Conservation (phyloP, 495 filamentous ascomycete genomes). For the Tuber brumale region DNA sequence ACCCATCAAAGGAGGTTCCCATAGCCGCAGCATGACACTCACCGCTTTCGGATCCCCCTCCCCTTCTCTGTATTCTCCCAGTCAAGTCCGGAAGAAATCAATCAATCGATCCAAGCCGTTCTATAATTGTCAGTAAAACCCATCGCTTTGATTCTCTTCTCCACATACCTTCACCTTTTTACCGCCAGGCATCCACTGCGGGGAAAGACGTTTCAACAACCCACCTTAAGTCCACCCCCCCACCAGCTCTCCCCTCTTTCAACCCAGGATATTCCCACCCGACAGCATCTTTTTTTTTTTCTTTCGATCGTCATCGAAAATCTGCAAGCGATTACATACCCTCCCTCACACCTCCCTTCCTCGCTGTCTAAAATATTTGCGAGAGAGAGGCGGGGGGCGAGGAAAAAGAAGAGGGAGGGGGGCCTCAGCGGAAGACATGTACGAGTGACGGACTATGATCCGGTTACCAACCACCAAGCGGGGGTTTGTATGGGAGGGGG, state of each 20-base stretch:
- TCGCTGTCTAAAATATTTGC: not conserved
- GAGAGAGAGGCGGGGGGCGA: not conserved
- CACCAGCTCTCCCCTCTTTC: not conserved
- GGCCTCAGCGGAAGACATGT: not conserved
- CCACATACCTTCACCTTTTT: not conserved
- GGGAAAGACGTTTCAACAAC: slow-evolving; percentile 1
- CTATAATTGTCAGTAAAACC: not conserved
- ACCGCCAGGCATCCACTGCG: not conserved
- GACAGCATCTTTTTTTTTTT: not conserved
- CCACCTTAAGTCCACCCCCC: not conserved
- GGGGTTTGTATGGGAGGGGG: not conserved
- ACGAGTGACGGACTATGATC: not conserved
- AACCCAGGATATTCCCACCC: slow-evolving; percentile 1
- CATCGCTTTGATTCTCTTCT: not conserved
- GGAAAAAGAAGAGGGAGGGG: not conserved
- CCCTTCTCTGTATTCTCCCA: not conserved
- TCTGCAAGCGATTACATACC: slow-evolving; percentile 1
- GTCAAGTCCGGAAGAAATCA: not conserved
- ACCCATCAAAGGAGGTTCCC: not conserved
- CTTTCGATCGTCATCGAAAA: not conserved
- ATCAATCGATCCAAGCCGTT: not conserved
- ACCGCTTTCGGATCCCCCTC: not conserved
- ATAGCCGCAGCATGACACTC: not conserved
- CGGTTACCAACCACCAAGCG: not conserved
- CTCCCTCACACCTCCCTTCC: not conserved